A percentile compares a stretch with the other conserved stretches of the same genome.
Evolutionary conservation across 345 rosid species (phyloP).

Genomic region (Aquilaria malaccensis): DNA sequence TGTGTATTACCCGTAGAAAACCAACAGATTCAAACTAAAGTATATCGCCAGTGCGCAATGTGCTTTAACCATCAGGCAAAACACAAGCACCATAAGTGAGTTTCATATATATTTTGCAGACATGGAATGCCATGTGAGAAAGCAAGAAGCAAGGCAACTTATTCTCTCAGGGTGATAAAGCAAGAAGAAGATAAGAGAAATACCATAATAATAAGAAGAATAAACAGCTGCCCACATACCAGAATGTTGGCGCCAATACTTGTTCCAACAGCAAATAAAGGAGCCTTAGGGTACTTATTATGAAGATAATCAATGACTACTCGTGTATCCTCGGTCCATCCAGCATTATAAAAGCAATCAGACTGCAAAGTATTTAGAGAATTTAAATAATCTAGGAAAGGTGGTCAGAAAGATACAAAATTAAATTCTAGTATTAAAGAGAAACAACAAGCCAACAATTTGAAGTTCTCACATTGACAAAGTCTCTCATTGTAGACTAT

Average conservation of each 20-base stretch:
- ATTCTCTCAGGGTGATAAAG: too few species aligned
- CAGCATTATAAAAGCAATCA: constrained; percentile 90
- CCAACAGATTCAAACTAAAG: too few species aligned
- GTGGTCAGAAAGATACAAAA: neutral
- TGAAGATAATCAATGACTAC: constrained; percentile 54
- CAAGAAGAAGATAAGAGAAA: neutral
- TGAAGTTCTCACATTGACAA: constrained; percentile 3
- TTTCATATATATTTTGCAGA: too few species aligned
- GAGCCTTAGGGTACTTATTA: constrained; percentile 60
- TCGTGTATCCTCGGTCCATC: constrained; percentile 78
- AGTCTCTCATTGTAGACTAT: neutral
- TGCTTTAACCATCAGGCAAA: too few species aligned
- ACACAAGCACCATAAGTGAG: too few species aligned
- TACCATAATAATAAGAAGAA: neutral
- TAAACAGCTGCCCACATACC: constrained; percentile 31
- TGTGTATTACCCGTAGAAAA: too few species aligned
- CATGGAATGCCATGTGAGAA: too few species aligned
- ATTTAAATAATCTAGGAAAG: neutral
- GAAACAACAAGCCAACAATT: neutral
- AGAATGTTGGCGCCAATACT: constrained; percentile 90
- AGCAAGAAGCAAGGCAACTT: too few species aligned
- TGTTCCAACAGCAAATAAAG: constrained; percentile 80
- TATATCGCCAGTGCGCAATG: too few species aligned
- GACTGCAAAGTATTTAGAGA: constrained; percentile 41
- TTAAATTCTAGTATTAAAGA: neutral